phyloP scores from a whole-genome alignment of 768 basidiomycete species.

The Amanita brunnescens region DNA sequence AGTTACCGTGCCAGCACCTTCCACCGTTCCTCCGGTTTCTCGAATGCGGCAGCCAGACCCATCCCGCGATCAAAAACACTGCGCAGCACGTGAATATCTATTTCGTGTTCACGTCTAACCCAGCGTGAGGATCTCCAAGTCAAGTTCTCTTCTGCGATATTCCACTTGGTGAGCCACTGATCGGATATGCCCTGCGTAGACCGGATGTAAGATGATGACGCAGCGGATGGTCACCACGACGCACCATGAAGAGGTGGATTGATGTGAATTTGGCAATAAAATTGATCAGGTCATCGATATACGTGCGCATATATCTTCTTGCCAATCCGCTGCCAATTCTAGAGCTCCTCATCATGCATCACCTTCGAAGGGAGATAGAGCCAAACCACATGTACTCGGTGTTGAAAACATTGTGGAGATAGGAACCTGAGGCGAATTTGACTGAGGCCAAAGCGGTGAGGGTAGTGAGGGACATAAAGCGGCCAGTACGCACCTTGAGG shows the following conservation, averaged over 20 bases:
- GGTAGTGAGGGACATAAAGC: not conserved
- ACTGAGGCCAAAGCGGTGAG: no score
- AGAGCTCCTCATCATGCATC: slow-evolving; percentile 96
- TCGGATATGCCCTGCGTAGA: slow-evolving; percentile 85
- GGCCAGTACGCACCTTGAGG: slow-evolving; percentile 53
- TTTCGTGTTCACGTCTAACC: slow-evolving; percentile 91
- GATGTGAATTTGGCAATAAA: slow-evolving; percentile 99
- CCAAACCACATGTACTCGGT: slow-evolving; percentile 87
- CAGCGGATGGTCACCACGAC: slow-evolving; percentile 16
- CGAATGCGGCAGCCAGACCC: no score
- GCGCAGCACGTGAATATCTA: slow-evolving; percentile 41
- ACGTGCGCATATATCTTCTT: slow-evolving; percentile 90
- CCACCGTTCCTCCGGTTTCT: no score
- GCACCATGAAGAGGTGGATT: slow-evolving; percentile 94
- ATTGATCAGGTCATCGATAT: slow-evolving; percentile 94
- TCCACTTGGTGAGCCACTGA: slow-evolving; percentile 95
- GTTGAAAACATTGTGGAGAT: slow-evolving; percentile 70
- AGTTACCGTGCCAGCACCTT: no score
- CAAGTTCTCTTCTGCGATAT: slow-evolving; percentile 96
- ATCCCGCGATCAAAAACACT: slow-evolving; percentile 78
- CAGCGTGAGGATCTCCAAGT: slow-evolving; percentile 95
- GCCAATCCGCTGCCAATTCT: no score
- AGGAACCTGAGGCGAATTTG: slow-evolving; percentile 50
- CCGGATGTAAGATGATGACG: slow-evolving; percentile 3
- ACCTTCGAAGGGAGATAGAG: slow-evolving; percentile 79